phyloP scores from a whole-genome alignment of 2,329 filamentous ascomycete genomes.

The Colletotrichum tropicicola region DNA sequence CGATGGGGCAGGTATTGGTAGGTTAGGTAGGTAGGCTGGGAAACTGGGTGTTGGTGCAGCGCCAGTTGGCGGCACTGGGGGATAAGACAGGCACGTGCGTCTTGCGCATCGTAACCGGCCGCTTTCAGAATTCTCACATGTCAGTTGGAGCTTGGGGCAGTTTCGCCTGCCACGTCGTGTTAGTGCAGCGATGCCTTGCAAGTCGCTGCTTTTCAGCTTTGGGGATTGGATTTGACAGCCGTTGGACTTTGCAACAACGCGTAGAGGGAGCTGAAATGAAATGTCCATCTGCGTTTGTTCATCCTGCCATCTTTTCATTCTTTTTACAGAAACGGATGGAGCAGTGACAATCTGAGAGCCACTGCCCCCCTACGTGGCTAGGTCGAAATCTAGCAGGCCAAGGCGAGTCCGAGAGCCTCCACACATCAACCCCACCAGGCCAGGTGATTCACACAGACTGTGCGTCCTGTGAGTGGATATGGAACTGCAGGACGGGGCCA shows the following conservation, averaged over 20 bases:
- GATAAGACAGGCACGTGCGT: conserved; percentile 25
- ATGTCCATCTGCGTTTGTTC: too few species aligned
- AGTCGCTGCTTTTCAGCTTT: not conserved
- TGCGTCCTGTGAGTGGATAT: not conserved
- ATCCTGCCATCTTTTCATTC: too few species aligned
- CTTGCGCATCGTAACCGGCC: conserved; percentile 11
- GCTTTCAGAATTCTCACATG: conserved; percentile 30
- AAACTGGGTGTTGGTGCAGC: not conserved
- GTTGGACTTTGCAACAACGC: not conserved
- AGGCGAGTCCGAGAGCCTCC: not conserved
- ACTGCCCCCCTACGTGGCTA: too few species aligned
- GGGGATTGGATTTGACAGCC: not conserved
- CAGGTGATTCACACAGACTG: not conserved
- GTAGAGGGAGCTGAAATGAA: too few species aligned
- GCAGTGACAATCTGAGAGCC: too few species aligned
- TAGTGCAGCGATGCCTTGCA: not conserved
- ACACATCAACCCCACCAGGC: not conserved
- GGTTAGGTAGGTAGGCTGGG: not conserved
- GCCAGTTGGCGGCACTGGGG: conserved; percentile 19
- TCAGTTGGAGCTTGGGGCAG: conserved; percentile 3
- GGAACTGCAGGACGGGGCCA: not conserved
- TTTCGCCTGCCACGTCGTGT: not conserved
- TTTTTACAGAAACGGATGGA: too few species aligned
- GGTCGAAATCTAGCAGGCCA: not conserved
- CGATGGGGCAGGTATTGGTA: not conserved